Base-by-base conservation (phyloP, 169 alveolate species). In the Plasmodium chabaudi region DNA sequence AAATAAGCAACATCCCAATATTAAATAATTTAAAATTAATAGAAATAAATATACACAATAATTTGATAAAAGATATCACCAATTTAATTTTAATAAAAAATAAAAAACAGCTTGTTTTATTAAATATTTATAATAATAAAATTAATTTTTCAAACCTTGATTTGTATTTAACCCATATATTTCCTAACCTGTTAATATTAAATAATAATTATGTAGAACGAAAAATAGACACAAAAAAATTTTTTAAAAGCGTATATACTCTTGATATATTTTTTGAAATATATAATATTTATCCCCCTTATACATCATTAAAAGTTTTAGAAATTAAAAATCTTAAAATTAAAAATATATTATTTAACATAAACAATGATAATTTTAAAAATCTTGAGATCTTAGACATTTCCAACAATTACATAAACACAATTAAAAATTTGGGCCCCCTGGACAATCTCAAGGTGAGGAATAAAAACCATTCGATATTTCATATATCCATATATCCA, bases 301-400 rank as follows among this genome's bases (percentile, higher is more conserved):
- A 79, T 47, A 79, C 89, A 12, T 59, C 89, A n/a, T 39, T 79
- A 47, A n/a, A 57, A 7, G 19, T 13, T 0, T 71, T 79, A 3
- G 89, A 79, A 67, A 79, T 79, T 39, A 79, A 67, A 25, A 79
- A 65, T n/a, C 15, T 79, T 10, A 79, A 79, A 56, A 79, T 79
- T 39, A 55, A 60, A 55, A 79, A 71, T 44, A 79, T 79, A 44
- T 49, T 79, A 21, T 79, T 79, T 57, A 46, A 60, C 44, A 79
- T 79, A 59, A 67, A 70, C 65, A 79, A 79, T 67, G 89, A 79
- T 39, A 27, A 79, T 44, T 79, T 79, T 12, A 5, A 39, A 12
- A 55, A 64, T 59, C 44, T 79, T 10, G 42, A 65, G 9, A 27
- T 15, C 27, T 47, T 79, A 12, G 47, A 79, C 39, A 42, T 79